A percentile compares a stretch with the other conserved stretches of the same genome.
Conservation (phyloP, 768 basidiomycete species). For the Sporobolomyces pararoseus region DNA sequence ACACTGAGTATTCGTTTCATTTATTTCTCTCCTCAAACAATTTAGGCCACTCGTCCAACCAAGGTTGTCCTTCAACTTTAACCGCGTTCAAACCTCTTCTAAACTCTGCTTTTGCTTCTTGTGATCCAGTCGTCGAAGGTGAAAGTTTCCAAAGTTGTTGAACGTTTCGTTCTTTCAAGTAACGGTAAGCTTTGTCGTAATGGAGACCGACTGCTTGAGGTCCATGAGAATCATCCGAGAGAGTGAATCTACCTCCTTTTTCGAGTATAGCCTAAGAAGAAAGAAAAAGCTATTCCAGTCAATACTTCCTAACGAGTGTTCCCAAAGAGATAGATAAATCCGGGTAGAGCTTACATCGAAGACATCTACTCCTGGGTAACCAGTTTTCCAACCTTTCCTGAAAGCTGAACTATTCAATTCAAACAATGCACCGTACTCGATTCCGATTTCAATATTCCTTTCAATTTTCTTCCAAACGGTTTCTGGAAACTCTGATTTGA, state of each 20-base stretch:
- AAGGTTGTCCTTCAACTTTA: not conserved
- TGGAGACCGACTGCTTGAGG: constrained; percentile 82
- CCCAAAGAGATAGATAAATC: not conserved
- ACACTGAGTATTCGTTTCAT: not conserved
- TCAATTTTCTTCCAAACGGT: constrained; percentile 66
- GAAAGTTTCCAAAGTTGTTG: constrained; percentile 52
- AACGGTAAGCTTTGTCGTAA: constrained; percentile 64
- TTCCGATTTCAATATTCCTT: constrained; percentile 69
- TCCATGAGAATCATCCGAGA: constrained; percentile 96
- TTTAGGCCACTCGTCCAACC: constrained; percentile 5
- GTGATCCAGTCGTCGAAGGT: not conserved
- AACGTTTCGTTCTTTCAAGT: constrained; percentile 63
- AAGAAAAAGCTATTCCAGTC: no score
- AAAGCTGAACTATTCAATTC: constrained; percentile 91
- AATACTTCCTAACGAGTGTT: no score
- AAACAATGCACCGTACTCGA: constrained; percentile 81
- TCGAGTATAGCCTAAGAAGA: constrained; percentile 63
- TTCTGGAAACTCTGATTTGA: constrained; percentile 53
- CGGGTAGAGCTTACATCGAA: constrained; percentile 57
- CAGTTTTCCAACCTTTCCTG: constrained; percentile 78
- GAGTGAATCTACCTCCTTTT: constrained; percentile 66
- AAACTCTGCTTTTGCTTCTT: not conserved
- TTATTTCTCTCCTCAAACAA: not conserved
- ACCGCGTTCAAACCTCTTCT: not conserved
- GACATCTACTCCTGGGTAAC: constrained; percentile 78